Evolutionary conservation across 768 basidiomycete genomes (phyloP).

Genomic region (Porphyrellus cyaneotinctus): DNA sequence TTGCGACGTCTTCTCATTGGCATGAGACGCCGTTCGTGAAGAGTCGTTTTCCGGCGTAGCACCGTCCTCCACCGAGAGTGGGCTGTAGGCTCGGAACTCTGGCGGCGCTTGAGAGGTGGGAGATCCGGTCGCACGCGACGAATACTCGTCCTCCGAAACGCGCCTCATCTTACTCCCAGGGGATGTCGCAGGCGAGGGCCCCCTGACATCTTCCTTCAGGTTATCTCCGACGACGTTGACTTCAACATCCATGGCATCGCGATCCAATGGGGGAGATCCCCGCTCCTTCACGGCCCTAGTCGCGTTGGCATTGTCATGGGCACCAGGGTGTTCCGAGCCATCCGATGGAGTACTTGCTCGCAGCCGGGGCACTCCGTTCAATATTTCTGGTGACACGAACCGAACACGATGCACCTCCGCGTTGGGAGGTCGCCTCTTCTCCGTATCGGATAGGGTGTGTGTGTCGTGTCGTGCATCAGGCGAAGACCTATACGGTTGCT

Average conservation of each 20-base stretch:
- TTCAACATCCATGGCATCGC: slow-evolving; percentile 25
- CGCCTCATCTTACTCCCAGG: background rate
- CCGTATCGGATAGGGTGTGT: background rate
- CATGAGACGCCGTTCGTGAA: background rate
- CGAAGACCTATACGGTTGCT: slow-evolving; percentile 15
- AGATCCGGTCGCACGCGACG: background rate
- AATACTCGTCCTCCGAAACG: background rate
- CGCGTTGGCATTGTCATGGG: background rate
- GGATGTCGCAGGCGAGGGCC: background rate
- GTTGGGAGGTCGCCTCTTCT: slow-evolving; percentile 7
- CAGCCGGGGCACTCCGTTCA: slow-evolving; percentile 14
- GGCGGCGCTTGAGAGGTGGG: background rate
- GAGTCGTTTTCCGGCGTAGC: background rate
- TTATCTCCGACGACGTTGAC: slow-evolving; percentile 6
- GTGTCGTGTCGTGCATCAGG: slow-evolving; percentile 9
- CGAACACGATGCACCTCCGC: slow-evolving; percentile 25
- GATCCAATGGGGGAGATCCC: background rate
- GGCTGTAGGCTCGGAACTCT: background rate
- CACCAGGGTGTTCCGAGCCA: background rate
- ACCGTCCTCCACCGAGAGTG: background rate
- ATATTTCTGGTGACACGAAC: slow-evolving; percentile 31
- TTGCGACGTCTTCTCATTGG: slow-evolving; percentile 1
- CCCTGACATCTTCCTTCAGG: background rate
- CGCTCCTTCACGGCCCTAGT: background rate
- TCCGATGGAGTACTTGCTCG: background rate